Conservation (phyloP, 2,329 filamentous ascomycete genomes). For the Aspergillus ustus region DNA sequence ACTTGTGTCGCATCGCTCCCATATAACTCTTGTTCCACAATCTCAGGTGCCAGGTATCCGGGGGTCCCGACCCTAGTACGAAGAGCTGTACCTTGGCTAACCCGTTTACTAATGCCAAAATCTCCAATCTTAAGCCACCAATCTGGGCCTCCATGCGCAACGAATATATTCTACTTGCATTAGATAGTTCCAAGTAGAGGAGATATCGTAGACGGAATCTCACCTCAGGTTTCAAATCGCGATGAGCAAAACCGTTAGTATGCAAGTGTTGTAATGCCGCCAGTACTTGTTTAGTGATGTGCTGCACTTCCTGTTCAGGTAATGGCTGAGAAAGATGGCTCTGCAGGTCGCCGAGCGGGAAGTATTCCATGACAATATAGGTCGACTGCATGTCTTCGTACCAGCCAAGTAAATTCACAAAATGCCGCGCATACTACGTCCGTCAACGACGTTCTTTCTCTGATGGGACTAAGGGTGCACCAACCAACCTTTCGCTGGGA, state of each 20-base stretch:
- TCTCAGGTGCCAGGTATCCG: neutral
- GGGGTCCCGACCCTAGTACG: neutral
- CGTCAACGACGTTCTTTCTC: no score
- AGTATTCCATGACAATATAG: slow-evolving; percentile 6
- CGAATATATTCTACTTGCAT: slow-evolving; percentile 10
- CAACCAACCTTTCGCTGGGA: neutral
- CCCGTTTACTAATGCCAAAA: slow-evolving; percentile 7
- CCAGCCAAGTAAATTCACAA: slow-evolving; percentile 1
- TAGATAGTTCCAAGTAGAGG: no score
- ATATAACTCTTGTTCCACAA: neutral
- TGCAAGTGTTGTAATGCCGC: neutral
- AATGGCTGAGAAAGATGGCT: neutral
- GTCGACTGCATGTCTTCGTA: neutral
- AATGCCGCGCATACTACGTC: neutral
- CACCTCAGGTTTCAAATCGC: slow-evolving; percentile 7
- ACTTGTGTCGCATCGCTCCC: no score
- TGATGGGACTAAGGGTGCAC: neutral
- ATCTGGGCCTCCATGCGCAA: neutral
- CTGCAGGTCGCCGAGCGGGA: neutral
- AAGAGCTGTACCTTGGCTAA: neutral
- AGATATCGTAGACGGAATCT: no score
- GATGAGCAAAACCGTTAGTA: slow-evolving; percentile 1
- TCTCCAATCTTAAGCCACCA: slow-evolving; percentile 11
- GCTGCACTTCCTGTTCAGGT: neutral
- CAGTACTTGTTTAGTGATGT: neutral